Evolutionary conservation across 495 filamentous ascomycete genomes (phyloP).

Genomic region (Paragyromitra xinjiangensis): DNA sequence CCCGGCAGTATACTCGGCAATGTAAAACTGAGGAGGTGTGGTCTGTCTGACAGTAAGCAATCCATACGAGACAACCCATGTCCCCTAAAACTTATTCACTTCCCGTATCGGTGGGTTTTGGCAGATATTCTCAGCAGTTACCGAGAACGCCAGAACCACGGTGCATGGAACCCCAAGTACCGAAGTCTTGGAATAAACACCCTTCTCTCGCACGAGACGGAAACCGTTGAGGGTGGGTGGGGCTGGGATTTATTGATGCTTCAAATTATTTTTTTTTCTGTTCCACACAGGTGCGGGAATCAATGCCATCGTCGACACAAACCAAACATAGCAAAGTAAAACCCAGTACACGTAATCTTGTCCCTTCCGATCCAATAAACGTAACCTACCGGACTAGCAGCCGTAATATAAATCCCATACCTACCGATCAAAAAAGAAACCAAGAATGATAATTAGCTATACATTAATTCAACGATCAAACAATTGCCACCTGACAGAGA

Average conservation of each 20-base stretch:
- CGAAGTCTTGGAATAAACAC: not conserved
- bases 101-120: not conserved
- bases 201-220: not conserved
- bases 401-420: slow-evolving; percentile 16
- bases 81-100: not conserved
- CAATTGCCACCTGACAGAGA: slow-evolving; percentile 9
- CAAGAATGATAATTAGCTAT: slow-evolving; percentile 33
- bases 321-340: not conserved
- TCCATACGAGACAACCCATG: not conserved
- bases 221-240: not conserved
- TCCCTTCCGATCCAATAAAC: slow-evolving; percentile 2
- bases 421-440: slow-evolving; percentile 8
- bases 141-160: too few species aligned
- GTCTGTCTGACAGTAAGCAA: not conserved
- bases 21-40: not conserved
- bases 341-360: slow-evolving; percentile 3
- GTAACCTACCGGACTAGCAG: not conserved
- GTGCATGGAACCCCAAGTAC: not conserved
- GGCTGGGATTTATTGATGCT: slow-evolving; percentile 1
- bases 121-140: too few species aligned
- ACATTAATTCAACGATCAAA: slow-evolving; percentile 36
- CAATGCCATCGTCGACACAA: not conserved
- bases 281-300: not conserved
- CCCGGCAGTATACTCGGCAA: not conserved
- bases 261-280: not conserved